Percentiles rank a stretch among this genome's conserved stretches.
Conservation (phyloP, 2,329 filamentous ascomycete genomes). For the Aspergillus thermomutatus region DNA sequence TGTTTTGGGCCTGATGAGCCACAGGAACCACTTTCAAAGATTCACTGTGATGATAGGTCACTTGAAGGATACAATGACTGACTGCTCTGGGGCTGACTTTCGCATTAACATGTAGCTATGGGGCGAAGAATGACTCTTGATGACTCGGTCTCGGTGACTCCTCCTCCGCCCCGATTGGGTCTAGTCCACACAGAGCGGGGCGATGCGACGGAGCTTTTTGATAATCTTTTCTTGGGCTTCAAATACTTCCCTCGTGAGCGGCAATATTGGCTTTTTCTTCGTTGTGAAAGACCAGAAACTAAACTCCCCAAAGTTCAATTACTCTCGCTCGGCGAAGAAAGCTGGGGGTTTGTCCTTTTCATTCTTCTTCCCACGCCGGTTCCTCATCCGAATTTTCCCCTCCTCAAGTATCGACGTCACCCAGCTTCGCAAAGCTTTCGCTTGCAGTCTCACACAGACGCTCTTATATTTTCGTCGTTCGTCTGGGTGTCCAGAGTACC, state of each 20-base stretch:
- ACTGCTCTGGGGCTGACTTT: background rate
- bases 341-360: background rate
- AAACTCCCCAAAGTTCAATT: background rate
- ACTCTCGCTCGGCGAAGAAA: background rate
- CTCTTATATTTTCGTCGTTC: background rate
- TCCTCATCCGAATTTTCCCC: background rate
- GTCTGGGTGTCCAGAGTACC: background rate
- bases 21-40: no score
- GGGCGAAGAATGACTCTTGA: background rate
- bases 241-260: background rate
- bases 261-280: background rate
- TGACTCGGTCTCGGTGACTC: slow-evolving; percentile 15
- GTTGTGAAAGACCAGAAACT: background rate
- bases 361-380: background rate
- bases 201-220: slow-evolving; percentile 4
- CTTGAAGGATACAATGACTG: background rate
- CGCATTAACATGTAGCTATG: background rate
- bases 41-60: background rate
- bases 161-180: slow-evolving; percentile 12
- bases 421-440: background rate
- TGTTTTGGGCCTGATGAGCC: no score
- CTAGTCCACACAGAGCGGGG: slow-evolving; percentile 13
- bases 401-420: background rate
- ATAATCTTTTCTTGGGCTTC: background rate
- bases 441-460: background rate